Percentiles rank a stretch among this genome's conserved stretches.
Evolutionary conservation across 768 basidiomycete species (phyloP).

Genomic region (Postia placenta): DNA sequence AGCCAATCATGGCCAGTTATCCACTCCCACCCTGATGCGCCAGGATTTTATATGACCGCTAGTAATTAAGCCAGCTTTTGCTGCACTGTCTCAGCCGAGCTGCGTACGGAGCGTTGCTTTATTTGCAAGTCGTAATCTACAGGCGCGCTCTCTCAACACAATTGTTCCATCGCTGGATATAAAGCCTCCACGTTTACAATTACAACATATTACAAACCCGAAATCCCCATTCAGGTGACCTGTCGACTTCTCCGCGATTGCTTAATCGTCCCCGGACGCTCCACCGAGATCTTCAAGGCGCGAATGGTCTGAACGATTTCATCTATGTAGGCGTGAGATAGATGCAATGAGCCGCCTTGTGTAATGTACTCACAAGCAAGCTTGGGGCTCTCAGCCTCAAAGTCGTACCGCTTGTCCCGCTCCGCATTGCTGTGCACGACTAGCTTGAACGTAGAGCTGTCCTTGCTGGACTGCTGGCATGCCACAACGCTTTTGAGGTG

Average conservation of each 20-base stretch:
- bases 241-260: conserved; percentile 61
- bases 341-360: not conserved
- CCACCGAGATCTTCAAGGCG: conserved; percentile 55
- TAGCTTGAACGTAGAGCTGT: conserved; percentile 81
- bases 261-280: conserved; percentile 58
- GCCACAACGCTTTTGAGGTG: conserved; percentile 84
- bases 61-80: too few relatives aligned
- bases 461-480: conserved; percentile 79
- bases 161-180: not conserved
- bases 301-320: conserved; percentile 77
- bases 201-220: not conserved
- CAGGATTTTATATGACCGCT: too few relatives aligned
- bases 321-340: conserved; percentile 27
- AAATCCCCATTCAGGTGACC: conserved; percentile 18
- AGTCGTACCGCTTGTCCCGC: conserved; percentile 89
- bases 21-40: too few relatives aligned
- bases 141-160: not conserved
- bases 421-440: conserved; percentile 66
- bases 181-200: not conserved
- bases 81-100: not conserved
- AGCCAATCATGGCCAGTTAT: too few relatives aligned
- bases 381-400: conserved; percentile 87
- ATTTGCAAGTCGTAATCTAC: not conserved
- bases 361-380: conserved; percentile 54
- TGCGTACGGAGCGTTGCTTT: not conserved